These are phyloP conservation scores for Melampsora occidentalis DNA, from an alignment of 1,284 basidiomycete species.

Conservation along the genomic window DNA sequence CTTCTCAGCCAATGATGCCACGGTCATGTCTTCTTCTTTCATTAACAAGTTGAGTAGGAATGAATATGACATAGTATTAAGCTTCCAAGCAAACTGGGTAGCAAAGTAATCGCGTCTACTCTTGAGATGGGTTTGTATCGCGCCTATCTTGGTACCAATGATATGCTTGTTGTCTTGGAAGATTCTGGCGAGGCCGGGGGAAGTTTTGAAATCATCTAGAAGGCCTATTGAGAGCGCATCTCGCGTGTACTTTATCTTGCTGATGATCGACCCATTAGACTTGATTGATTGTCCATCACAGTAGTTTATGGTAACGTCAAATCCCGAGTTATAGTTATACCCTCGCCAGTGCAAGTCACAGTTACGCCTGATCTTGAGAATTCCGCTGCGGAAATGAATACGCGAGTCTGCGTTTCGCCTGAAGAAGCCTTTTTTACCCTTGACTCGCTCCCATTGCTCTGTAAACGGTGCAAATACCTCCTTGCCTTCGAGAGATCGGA, in stretches of 20 bases:
- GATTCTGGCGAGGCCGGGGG: conserved; percentile 65
- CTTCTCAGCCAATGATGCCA: conserved; percentile 50
- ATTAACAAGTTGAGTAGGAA: conserved; percentile 67
- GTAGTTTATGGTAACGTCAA: conserved; percentile 65
- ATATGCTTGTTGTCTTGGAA: conserved; percentile 63
- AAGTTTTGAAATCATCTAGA: conserved; percentile 67
- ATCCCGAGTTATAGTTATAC: conserved; percentile 66
- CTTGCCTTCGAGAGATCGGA: conserved; percentile 69
- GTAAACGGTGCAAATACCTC: conserved; percentile 67
- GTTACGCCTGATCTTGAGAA: conserved; percentile 62
- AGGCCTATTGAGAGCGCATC: conserved; percentile 65
- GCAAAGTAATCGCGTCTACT: conserved; percentile 62
- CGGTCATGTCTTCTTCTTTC: background rate
- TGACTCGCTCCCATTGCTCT: conserved; percentile 60
- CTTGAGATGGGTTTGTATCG: conserved; percentile 60
- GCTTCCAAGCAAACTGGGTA: conserved; percentile 62
- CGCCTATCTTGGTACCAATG: conserved; percentile 58
- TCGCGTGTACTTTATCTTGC: conserved; percentile 58
- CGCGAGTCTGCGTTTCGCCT: conserved; percentile 53
- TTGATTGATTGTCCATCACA: conserved; percentile 52
- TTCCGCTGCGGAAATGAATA: conserved; percentile 59
- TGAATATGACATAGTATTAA: conserved; percentile 63
- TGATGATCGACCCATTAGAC: conserved; percentile 47
- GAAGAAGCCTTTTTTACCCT: conserved; percentile 44
- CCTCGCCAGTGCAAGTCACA: conserved; percentile 64